Conservation (phyloP, 1,284 basidiomycete genomes). For the Abortiporus biennis region DNA sequence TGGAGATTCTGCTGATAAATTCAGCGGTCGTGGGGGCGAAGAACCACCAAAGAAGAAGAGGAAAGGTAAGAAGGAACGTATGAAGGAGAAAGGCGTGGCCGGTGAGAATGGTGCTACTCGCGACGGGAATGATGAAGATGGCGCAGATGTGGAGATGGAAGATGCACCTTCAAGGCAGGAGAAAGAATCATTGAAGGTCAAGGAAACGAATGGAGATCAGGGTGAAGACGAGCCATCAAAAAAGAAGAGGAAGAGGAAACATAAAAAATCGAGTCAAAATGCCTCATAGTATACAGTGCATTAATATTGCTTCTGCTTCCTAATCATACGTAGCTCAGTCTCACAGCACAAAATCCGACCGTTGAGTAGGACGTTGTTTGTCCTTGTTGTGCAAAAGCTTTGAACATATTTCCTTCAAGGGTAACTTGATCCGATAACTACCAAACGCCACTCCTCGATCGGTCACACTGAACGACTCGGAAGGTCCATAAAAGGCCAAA, state of each 20-base stretch:
- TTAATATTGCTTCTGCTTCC: neutral
- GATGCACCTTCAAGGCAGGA: neutral
- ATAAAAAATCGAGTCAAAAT: constrained; percentile 22
- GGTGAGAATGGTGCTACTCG: constrained; percentile 17
- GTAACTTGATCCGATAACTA: neutral
- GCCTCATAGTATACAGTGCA: neutral
- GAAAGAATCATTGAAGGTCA: neutral
- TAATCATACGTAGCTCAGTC: neutral
- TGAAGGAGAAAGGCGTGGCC: constrained; percentile 37
- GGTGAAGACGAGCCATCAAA: constrained; percentile 18
- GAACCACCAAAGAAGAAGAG: constrained; percentile 48
- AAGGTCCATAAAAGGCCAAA: too few relatives aligned
- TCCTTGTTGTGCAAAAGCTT: neutral
- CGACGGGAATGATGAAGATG: constrained; percentile 18
- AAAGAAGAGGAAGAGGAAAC: constrained; percentile 29
- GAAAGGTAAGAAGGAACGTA: constrained; percentile 73
- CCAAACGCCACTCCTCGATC: too few relatives aligned
- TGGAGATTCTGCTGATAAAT: neutral
- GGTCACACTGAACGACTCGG: too few relatives aligned
- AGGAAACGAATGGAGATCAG: constrained; percentile 4
- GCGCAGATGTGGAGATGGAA: constrained; percentile 14
- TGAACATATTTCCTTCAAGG: neutral
- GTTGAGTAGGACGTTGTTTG: neutral
- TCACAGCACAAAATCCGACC: neutral
- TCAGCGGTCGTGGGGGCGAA: neutral